phyloP scores from a whole-genome alignment of 2,329 filamentous ascomycete species.

The Dothiorella sarmentorum region DNA sequence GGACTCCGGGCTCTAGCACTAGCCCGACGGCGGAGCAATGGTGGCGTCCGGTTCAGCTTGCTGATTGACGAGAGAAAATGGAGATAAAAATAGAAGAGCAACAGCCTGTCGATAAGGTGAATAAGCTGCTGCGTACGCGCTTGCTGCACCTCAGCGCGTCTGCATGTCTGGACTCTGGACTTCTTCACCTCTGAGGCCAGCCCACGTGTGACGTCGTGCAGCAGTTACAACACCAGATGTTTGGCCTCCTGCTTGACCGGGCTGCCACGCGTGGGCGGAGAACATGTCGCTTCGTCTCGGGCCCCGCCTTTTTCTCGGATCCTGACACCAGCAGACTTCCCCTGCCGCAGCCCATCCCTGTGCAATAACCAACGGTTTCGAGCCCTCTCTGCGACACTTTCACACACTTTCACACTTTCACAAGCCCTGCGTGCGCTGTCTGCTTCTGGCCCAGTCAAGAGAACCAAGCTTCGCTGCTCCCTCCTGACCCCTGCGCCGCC shows the following conservation, averaged over 20 bases:
- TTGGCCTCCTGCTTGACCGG: background rate
- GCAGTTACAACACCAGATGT: slow-evolving; percentile 9
- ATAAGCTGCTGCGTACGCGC: no score
- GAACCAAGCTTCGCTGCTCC: slow-evolving; percentile 9
- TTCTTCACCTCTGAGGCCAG: no score
- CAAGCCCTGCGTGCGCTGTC: background rate
- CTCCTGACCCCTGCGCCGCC: no score
- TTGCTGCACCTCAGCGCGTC: no score
- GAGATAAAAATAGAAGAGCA: no score
- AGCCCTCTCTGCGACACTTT: background rate
- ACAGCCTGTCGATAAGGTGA: no score
- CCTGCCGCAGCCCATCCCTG: background rate
- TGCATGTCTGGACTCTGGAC: no score
- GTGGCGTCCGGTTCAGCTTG: no score
- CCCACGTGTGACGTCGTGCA: no score
- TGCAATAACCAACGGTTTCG: background rate
- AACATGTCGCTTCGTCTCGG: background rate
- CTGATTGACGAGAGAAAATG: no score
- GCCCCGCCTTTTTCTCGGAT: slow-evolving; percentile 13
- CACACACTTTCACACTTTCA: background rate
- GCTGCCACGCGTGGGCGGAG: slow-evolving; percentile 8
- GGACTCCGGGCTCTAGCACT: no score
- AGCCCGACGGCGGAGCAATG: no score
- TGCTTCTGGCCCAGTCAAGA: background rate
- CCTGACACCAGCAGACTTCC: slow-evolving; percentile 9